Percentiles rank a stretch among this genome's conserved stretches.
These are phyloP conservation scores for Tricholoma furcatifolium DNA, from an alignment of 768 basidiomycete genomes.

Conservation along the genomic window DNA sequence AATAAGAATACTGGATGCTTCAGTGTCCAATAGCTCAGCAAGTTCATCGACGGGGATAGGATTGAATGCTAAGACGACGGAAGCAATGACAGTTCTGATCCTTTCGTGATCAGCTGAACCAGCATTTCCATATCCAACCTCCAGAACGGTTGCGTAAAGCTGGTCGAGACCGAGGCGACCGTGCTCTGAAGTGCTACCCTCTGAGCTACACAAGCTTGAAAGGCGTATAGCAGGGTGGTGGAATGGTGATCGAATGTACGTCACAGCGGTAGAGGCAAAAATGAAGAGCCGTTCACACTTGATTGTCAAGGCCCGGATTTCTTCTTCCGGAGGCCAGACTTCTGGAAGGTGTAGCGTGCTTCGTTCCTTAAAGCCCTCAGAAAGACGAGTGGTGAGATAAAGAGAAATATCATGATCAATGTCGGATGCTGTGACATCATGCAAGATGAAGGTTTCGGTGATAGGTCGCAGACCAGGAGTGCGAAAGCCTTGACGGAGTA, in stretches of 20 bases:
- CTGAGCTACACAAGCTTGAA: neutral
- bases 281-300: neutral
- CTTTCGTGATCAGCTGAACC: too few species aligned
- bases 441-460: neutral
- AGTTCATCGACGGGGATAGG: neutral
- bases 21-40: neutral
- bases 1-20: neutral
- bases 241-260: neutral
- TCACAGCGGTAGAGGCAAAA: neutral
- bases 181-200: neutral
- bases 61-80: neutral
- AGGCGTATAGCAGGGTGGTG: neutral
- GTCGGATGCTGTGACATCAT: neutral
- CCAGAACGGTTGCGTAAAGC: too few species aligned
- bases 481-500: neutral
- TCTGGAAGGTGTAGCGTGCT: neutral
- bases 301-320: neutral
- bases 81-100: neutral
- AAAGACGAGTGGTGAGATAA: neutral
- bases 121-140: too few species aligned
- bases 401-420: neutral
- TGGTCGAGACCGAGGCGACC: neutral
- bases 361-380: neutral
- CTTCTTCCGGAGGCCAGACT: neutral
- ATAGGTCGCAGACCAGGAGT: neutral